phyloP scores from a whole-genome alignment of 805 yeast genomes.

The Yarrowia sp. region DNA sequence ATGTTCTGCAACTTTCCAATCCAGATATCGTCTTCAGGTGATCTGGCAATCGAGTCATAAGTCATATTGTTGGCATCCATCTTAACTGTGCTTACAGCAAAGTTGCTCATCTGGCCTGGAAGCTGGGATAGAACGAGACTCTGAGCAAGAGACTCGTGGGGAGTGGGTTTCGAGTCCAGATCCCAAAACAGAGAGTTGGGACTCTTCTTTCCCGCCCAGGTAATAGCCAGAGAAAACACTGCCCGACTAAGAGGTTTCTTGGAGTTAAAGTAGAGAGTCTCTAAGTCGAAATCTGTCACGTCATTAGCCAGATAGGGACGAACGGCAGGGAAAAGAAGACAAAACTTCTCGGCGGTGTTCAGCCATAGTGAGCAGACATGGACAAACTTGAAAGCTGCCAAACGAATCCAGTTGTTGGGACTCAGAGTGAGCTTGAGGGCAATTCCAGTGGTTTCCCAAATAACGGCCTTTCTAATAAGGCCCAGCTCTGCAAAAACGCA shows the following conservation, averaged over 20 bases:
- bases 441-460: slow-evolving; percentile 62
- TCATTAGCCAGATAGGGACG: slow-evolving; percentile 81
- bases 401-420: slow-evolving; percentile 87
- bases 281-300: slow-evolving; percentile 69
- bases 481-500: slow-evolving; percentile 65
- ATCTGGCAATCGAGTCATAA: slow-evolving; percentile 11
- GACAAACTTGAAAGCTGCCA: slow-evolving; percentile 66
- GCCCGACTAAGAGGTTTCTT: slow-evolving; percentile 71
- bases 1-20: slow-evolving; percentile 70
- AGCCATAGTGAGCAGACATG: slow-evolving; percentile 67
- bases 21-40: slow-evolving; percentile 56
- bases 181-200: slow-evolving; percentile 84
- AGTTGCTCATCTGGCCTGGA: slow-evolving; percentile 34
- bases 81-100: slow-evolving; percentile 26
- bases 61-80: slow-evolving; percentile 34
- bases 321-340: slow-evolving; percentile 81
- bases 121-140: slow-evolving; percentile 35
- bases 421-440: slow-evolving; percentile 71
- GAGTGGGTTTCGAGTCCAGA: slow-evolving; percentile 43
- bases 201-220: slow-evolving; percentile 71
- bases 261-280: slow-evolving; percentile 68
- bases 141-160: background rate
- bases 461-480: slow-evolving; percentile 57
- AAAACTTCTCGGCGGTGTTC: slow-evolving; percentile 78
- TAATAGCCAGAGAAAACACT: slow-evolving; percentile 65